Conservation (phyloP, 441 rosid species). For the Mallotus japonicus region DNA sequence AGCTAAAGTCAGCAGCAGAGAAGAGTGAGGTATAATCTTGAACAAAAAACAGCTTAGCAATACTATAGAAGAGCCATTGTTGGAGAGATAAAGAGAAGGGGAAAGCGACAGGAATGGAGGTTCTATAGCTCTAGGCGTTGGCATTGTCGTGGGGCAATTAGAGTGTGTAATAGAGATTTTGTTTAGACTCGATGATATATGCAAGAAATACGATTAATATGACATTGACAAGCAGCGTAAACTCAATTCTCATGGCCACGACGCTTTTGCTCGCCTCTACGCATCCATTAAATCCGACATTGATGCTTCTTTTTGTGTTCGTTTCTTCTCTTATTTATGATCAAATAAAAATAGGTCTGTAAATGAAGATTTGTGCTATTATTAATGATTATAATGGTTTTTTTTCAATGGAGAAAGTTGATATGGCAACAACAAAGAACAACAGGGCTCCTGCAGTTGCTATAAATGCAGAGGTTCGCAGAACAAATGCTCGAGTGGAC, state of each 20-base stretch:
- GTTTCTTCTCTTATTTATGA: background rate
- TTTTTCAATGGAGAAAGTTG: slow-evolving; percentile 54
- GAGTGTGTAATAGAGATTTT: slow-evolving; percentile 75
- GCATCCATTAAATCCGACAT: slow-evolving; percentile 63
- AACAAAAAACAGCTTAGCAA: too few relatives aligned
- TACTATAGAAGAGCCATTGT: slow-evolving; percentile 34
- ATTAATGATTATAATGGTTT: too few relatives aligned
- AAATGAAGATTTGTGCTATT: too few relatives aligned
- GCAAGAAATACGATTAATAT: slow-evolving; percentile 84
- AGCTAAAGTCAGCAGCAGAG: too few relatives aligned
- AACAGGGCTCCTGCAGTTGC: slow-evolving; percentile 73
- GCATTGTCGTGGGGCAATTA: slow-evolving; percentile 24
- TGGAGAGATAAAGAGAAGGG: slow-evolving; percentile 43
- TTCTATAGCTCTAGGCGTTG: slow-evolving; percentile 29
- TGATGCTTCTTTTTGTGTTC: slow-evolving; percentile 66
- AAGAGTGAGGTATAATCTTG: too few relatives aligned
- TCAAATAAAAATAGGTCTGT: too few relatives aligned
- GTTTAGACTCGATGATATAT: slow-evolving; percentile 86
- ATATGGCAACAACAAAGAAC: slow-evolving; percentile 60
- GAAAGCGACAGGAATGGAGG: slow-evolving; percentile 54
- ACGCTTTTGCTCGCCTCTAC: slow-evolving; percentile 77
- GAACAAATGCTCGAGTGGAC: slow-evolving; percentile 73
- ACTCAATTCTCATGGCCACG: slow-evolving; percentile 68
- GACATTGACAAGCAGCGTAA: slow-evolving; percentile 81
- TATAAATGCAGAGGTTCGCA: slow-evolving; percentile 76